These are phyloP conservation scores for Elaeis oleifera DNA, from an alignment of 202 grass and related monocot genomes.

Conservation along the genomic window DNA sequence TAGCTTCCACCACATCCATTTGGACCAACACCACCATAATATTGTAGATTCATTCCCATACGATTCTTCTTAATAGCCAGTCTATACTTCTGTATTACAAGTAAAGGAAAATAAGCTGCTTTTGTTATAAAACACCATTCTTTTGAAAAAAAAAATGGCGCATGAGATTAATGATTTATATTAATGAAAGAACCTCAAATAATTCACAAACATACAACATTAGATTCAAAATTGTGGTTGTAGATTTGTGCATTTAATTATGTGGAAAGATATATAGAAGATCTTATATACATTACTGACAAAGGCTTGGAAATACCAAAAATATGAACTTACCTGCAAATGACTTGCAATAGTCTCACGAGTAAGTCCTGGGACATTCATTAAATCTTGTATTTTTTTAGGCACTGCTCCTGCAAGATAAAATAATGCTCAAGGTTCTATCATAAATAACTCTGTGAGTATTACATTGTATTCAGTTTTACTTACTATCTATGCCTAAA, in stretches of 20 bases:
- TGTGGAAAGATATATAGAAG: no score
- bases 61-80: conserved; percentile 4
- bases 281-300: not conserved
- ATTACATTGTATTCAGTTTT: not conserved
- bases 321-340: conserved; percentile 5
- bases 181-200: no score
- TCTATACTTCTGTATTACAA: conserved; percentile 5
- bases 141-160: no score
- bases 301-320: not conserved
- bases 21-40: not conserved
- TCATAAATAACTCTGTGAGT: not conserved
- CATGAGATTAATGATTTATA: no score
- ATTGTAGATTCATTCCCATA: not conserved
- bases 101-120: conserved; percentile 1
- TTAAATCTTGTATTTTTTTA: not conserved
- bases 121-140: no score
- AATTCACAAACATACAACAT: no score
- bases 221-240: no score
- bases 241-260: no score
- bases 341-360: not conserved
- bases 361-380: conserved; percentile 3
- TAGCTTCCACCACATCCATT: not conserved
- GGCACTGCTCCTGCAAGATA: not conserved
- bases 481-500: conserved; percentile 7
- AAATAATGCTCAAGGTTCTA: not conserved